Percentiles rank a stretch among this genome's conserved stretches.
Evolutionary conservation across 2,329 filamentous ascomycete species (phyloP).

Genomic region (Nannizzia gypsea): DNA sequence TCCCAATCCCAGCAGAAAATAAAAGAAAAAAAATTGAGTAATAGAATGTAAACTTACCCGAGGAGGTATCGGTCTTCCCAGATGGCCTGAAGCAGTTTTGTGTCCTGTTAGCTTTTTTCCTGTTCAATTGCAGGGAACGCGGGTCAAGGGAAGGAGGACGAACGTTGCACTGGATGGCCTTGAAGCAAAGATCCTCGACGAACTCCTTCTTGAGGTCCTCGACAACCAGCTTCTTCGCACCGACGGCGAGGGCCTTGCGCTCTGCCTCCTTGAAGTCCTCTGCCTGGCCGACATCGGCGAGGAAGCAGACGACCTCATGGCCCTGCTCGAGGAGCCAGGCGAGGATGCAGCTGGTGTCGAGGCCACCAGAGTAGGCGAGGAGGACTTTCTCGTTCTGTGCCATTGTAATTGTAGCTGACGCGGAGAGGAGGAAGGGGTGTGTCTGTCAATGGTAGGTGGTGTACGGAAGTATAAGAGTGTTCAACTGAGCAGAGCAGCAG

Average conservation of each 20-base stretch:
- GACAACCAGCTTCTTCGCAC: constrained; percentile 53
- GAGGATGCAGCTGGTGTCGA: constrained; percentile 49
- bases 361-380: constrained; percentile 38
- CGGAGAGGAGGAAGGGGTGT: neutral
- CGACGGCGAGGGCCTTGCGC: constrained; percentile 58
- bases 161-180: constrained; percentile 60
- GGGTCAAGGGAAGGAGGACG: neutral
- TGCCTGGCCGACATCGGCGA: constrained; percentile 62
- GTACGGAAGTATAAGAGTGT: neutral
- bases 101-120: neutral
- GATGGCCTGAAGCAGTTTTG: constrained; percentile 39
- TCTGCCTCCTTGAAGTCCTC: constrained; percentile 64
- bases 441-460: neutral
- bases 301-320: constrained; percentile 51
- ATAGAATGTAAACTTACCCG: constrained; percentile 28
- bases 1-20: neutral
- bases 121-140: neutral
- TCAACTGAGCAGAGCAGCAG: constrained; percentile 1
- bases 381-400: constrained; percentile 20
- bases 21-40: no score
- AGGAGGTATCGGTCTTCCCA: constrained; percentile 57
- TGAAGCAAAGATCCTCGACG: constrained; percentile 69
- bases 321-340: constrained; percentile 35
- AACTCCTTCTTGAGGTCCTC: constrained; percentile 61
- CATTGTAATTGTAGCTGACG: constrained; percentile 5